Evolutionary conservation across 345 rosid genomes (phyloP).

Genomic region (Bruguiera gymnorhiza): DNA sequence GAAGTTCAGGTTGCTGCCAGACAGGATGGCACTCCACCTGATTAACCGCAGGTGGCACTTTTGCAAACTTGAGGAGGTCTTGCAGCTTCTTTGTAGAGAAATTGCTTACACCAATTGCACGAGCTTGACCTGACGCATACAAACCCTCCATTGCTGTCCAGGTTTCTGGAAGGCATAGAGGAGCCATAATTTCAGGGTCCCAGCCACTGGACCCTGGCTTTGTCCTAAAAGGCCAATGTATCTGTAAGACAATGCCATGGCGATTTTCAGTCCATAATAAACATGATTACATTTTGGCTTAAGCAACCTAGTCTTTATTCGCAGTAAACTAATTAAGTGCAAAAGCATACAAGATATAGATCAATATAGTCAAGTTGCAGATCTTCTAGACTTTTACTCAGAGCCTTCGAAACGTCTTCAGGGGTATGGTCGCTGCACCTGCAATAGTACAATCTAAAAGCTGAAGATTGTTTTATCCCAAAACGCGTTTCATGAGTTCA

Average conservation of each 20-base stretch:
- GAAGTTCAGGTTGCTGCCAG: slow-evolving; percentile 60
- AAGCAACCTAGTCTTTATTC: too few species aligned
- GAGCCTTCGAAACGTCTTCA: slow-evolving; percentile 50
- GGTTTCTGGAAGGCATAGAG: slow-evolving; percentile 45
- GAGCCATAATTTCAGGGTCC: slow-evolving; percentile 45
- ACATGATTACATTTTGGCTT: too few species aligned
- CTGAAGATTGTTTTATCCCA: not conserved
- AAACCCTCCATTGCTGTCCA: slow-evolving; percentile 59
- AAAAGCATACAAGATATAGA: slow-evolving; percentile 43
- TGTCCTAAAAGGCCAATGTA: slow-evolving; percentile 60
- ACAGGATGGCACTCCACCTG: slow-evolving; percentile 63
- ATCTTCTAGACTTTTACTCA: slow-evolving; percentile 39
- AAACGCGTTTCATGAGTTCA: not conserved
- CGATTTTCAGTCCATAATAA: too few species aligned
- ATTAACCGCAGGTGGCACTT: slow-evolving; percentile 55
- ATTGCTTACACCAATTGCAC: slow-evolving; percentile 59
- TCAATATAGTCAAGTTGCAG: slow-evolving; percentile 52
- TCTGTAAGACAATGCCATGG: slow-evolving; percentile 26
- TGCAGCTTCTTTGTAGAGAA: slow-evolving; percentile 57
- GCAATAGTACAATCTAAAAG: slow-evolving; percentile 4
- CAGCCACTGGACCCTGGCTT: slow-evolving; percentile 42
- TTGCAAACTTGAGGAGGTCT: slow-evolving; percentile 36
- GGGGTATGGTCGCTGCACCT: slow-evolving; percentile 53
- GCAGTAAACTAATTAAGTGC: not conserved
- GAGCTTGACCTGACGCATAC: slow-evolving; percentile 45